These are phyloP conservation scores for Gracilaria vermiculophylla DNA, from an alignment of 23 red algal genomes.

Conservation along the genomic window DNA sequence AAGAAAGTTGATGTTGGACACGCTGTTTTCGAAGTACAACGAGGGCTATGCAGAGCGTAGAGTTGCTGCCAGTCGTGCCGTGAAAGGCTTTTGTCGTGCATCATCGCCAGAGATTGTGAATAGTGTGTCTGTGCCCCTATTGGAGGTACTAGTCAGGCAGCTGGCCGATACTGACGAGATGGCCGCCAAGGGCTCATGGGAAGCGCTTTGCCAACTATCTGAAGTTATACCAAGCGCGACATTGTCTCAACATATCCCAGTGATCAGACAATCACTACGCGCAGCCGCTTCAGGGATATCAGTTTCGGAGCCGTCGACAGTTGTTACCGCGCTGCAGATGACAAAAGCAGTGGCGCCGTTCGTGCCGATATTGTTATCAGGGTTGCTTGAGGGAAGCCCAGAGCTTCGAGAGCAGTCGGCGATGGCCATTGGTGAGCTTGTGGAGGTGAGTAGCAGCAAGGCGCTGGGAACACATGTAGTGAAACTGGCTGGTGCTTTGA, in stretches of 20 bases:
- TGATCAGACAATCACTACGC: constrained; percentile 66
- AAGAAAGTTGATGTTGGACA: constrained; percentile 36
- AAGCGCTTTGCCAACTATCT: constrained; percentile 31
- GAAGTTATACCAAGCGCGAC: constrained; percentile 3
- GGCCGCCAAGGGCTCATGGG: constrained; percentile 24
- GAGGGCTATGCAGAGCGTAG: constrained; percentile 31
- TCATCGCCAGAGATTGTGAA: neutral
- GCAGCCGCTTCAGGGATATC: constrained; percentile 17
- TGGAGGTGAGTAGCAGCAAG: constrained; percentile 60
- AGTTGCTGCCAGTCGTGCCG: constrained; percentile 36
- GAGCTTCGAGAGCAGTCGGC: constrained; percentile 82
- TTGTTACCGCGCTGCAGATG: constrained; percentile 28
- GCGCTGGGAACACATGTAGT: constrained; percentile 56
- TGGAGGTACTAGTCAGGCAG: constrained; percentile 68
- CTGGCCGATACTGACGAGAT: constrained; percentile 52
- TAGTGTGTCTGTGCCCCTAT: neutral
- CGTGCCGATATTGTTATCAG: constrained; percentile 50
- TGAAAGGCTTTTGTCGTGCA: constrained; percentile 22
- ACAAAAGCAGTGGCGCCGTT: constrained; percentile 48
- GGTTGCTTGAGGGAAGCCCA: constrained; percentile 43
- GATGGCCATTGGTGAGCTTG: constrained; percentile 72
- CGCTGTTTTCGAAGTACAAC: constrained; percentile 49
- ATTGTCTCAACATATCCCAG: constrained; percentile 18
- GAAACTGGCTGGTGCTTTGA: constrained; percentile 78
- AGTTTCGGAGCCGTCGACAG: neutral